phyloP scores from a whole-genome alignment of 768 basidiomycete genomes.

The Candolleomyces aberdarensis region DNA sequence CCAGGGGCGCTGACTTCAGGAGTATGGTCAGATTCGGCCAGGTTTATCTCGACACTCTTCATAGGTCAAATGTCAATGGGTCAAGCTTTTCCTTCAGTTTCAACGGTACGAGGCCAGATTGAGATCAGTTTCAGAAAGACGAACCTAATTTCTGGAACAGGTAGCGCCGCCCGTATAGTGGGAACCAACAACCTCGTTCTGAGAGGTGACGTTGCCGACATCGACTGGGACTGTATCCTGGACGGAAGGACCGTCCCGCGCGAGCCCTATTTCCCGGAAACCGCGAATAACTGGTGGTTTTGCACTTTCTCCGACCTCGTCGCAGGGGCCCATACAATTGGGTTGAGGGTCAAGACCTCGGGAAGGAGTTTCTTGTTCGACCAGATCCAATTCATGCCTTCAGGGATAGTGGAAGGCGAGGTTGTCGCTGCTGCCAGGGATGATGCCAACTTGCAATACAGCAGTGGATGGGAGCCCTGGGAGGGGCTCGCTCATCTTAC shows the following conservation, averaged over 20 bases:
- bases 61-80: background rate
- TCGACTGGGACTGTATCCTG: constrained; percentile 4
- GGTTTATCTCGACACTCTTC: background rate
- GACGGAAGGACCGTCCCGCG: background rate
- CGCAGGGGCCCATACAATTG: constrained; percentile 1
- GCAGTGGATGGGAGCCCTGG: background rate
- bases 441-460: constrained; percentile 5
- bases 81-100: background rate
- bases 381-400: constrained; percentile 2
- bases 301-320: background rate
- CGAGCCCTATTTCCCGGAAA: no score
- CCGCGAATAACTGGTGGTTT: constrained; percentile 8
- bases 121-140: background rate
- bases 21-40: background rate
- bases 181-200: background rate
- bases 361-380: constrained; percentile 4
- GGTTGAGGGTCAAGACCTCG: background rate
- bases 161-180: constrained; percentile 3
- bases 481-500: background rate
- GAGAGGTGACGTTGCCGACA: background rate
- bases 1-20: background rate
- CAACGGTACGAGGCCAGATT: background rate
- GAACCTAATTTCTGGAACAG: background rate
- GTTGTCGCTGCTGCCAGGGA: background rate
- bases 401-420: background rate